Conservation (phyloP, 352 stramenopile genomes). For the Globisporangium carolinianum region DNA sequence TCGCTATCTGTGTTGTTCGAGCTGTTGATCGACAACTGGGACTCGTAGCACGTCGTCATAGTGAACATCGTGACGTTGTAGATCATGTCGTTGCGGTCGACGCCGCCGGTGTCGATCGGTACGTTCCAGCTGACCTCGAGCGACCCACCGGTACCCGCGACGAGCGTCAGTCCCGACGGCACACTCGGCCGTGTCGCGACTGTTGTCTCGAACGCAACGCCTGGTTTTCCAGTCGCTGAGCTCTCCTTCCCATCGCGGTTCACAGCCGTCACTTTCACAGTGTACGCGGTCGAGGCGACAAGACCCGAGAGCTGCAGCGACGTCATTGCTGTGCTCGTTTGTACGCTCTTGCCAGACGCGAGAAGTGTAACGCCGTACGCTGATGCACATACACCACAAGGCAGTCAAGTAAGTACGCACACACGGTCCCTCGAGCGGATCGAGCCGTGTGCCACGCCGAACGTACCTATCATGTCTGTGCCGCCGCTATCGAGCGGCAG, state of each 20-base stretch:
- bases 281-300: slow-evolving; percentile 34
- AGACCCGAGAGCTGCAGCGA: slow-evolving; percentile 22
- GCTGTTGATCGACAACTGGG: neutral
- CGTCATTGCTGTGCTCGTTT: slow-evolving; percentile 5
- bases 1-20: neutral
- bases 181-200: slow-evolving; percentile 20
- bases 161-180: slow-evolving; percentile 19
- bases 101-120: slow-evolving; percentile 31
- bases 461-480: slow-evolving; percentile 28
- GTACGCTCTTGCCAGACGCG: slow-evolving; percentile 12
- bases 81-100: slow-evolving; percentile 17
- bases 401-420: neutral
- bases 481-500: slow-evolving; percentile 39
- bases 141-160: slow-evolving; percentile 29
- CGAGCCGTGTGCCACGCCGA: neutral
- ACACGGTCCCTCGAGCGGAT: neutral
- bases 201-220: slow-evolving; percentile 35
- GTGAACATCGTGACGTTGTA: slow-evolving; percentile 42
- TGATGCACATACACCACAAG: slow-evolving; percentile 1
- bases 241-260: slow-evolving; percentile 29
- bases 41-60: slow-evolving; percentile 24
- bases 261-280: slow-evolving; percentile 34
- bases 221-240: slow-evolving; percentile 6
- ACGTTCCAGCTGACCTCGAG: slow-evolving; percentile 53
- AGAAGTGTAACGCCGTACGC: slow-evolving; percentile 20